Base-by-base conservation (phyloP, 75 land plant genomes). In the Picea glauca region DNA sequence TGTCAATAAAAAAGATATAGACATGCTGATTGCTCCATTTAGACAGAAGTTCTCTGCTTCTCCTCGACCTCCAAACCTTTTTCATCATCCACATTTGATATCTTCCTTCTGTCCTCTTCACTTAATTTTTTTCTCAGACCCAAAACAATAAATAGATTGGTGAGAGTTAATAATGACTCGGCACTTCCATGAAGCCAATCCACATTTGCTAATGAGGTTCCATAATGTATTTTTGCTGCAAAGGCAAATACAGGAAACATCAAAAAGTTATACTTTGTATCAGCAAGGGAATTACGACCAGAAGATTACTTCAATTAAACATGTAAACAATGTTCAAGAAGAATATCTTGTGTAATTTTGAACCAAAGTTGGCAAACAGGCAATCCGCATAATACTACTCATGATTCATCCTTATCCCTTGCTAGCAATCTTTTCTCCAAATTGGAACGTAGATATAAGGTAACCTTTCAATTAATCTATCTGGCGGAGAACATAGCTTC, bases 151-250 rank as follows among this genome's bases (percentile, higher is more conserved):
- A 96, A 96, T 72, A 96, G 85, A 72, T 96, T 96, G 31, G 99
- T 94, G 2, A 94, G 79, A 70, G 99, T 96, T 73, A 96, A 90
- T 74, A 96, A 75, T 54, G 93, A 94, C 81, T 96, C 99, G 31
- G 99, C 99, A 57, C 91, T 85, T 13, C 99, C 99, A 77, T 96
- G 99, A 54, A 96, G 90, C 98, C 98, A 96, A 62, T 96, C 99
- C 72, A 96, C 99, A 84, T 96, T 96, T 21, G 99, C 90, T 86
- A 96, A 82, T 61, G 95, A 94, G 50, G 99, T 96, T 43, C 98
- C 99, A 86, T 96, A 96, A 40, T 91, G 89, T 72, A 96, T 82
- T 79, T 96, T 96, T 77, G 99, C 99, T 96, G 93, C 78, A 43
- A 15, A 18, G 46, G 70, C 5, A 62, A 62, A 80, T 23, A 78